Evolutionary conservation across 306 rosid species (phyloP), one percentile per base, ranked within the genome.

Genomic region (Fragaria ananassa): DNA sequence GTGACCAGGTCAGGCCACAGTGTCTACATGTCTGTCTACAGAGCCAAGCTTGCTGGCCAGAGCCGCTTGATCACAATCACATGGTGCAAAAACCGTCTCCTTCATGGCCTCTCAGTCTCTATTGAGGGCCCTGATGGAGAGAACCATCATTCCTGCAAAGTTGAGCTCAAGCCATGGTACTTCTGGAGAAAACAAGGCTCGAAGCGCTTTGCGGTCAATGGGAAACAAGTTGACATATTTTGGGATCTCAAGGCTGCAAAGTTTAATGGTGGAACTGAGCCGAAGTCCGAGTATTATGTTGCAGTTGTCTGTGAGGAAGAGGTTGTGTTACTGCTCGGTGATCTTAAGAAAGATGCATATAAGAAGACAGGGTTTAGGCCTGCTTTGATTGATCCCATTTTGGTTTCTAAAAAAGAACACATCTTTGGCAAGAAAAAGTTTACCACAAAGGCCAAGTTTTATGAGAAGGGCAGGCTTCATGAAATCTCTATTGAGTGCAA

Each of bases 161-260:
- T 93, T 41, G 98, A 93, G 90, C 87, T 91, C 31, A 93, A 93
- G 86, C 98, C 98, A 15, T 93, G 98, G 98, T 87, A 86, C 66
- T 93, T 93, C 65, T 91, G 96, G 98, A 87, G 93, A 61, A 93
- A 91, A 74, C 93, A 91, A 68, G 97, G 98, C 4, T 89, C 91
- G 25, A 93, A 89, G 81, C 77, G 86, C 10, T 88, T 93, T 58
- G 11, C 71, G 0, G 91, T 90, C 17, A 96, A 89, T 18, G 87
- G 85, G 2, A 89, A 87, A 76, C 77, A 79, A 1, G 85, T 91
- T 23, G 84, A 83, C 15, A 19, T 93, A 17, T 91, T 86, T 70
- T 93, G 98, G 98, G 97, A 93, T 80, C 97, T 93, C 70, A 91
- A 85, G 57, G 83, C 81, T 15, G 98, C 97, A 5, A 93, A 85